Base-by-base conservation (phyloP, 2,329 filamentous ascomycete species). In the Cytospora piceae region DNA sequence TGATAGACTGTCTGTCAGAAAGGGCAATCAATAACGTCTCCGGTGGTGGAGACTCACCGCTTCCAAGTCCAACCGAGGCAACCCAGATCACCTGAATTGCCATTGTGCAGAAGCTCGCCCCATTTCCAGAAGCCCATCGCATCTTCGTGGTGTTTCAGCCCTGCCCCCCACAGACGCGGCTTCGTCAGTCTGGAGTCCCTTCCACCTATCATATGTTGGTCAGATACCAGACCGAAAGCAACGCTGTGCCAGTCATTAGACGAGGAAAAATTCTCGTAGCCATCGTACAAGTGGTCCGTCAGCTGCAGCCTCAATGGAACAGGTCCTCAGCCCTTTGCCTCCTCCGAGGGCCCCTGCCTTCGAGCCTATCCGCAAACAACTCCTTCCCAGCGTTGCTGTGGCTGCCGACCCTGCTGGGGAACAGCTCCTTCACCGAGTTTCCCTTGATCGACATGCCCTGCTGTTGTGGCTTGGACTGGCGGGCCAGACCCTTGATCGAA, bases 311-410 rank as follows among this genome's bases (percentile, higher is more conserved):
- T 84, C 76, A 93, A 68, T 83, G 81, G 74, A 93, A 94, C 69
- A 91, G 80, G 77, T 94, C 91, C 71, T 92, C 89, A 0, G 91
- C 91, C 73, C 82, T 87, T 71, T 89, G 86, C 69, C 91, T 84
- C 68, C 81, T 82, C 66, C 82, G 81, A 17, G 34, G 34, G 4
- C 84, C 82, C 68, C 87, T 81, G 2, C 85, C 85, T 61, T 86
- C 83, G 31, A 87, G 72, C 68, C 80, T 87, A 66, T 87, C 84
- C 1, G 83, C 82, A 71, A 93, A 91, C 20, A 92, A 76, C 73
- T 93, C 90, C 76, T 91, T 92, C 58, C 86, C 87, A 2, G 83
- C 77, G 72, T 92, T 91, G 31, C 80, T 81, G 22, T 55, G 58
- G n/a, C 55, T 59, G 56, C 49, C 54, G 54, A 87, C 84, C 69